Evolutionary conservation across 805 yeast genomes (phyloP).

Genomic region (Ascoidea tarda): DNA sequence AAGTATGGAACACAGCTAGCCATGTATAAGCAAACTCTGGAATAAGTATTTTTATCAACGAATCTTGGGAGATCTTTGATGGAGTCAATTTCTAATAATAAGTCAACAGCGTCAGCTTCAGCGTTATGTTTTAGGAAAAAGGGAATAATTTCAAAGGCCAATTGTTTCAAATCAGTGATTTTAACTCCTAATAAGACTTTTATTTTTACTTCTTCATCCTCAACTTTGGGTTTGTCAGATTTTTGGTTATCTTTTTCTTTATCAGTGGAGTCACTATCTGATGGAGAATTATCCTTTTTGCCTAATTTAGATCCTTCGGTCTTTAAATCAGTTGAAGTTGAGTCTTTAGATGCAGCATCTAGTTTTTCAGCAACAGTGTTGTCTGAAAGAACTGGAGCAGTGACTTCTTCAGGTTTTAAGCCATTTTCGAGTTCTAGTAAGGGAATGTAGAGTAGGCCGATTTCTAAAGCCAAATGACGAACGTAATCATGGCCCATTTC

Average conservation of each 20-base stretch:
- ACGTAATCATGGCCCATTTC: slow-evolving; percentile 98
- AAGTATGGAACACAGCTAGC: slow-evolving; percentile 92
- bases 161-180: slow-evolving; percentile 31
- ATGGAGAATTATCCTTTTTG: no score
- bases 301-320: not conserved
- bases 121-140: slow-evolving; percentile 89
- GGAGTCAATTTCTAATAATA: slow-evolving; percentile 77
- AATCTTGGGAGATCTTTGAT: slow-evolving; percentile 71
- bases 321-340: slow-evolving; percentile 6
- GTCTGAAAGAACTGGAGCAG: not conserved
- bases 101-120: slow-evolving; percentile 96
- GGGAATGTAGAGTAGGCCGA: slow-evolving; percentile 74
- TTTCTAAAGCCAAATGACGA: slow-evolving; percentile 89
- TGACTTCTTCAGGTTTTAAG: slow-evolving; percentile 4
- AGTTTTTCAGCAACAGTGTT: slow-evolving; percentile 8
- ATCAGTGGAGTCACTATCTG: slow-evolving; percentile 8
- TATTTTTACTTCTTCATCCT: slow-evolving; percentile 2
- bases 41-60: slow-evolving; percentile 73
- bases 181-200: not conserved
- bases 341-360: not conserved
- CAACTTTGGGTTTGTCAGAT: slow-evolving; percentile 10
- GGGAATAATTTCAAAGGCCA: slow-evolving; percentile 72
- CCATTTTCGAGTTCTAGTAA: slow-evolving; percentile 24
- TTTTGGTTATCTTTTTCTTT: not conserved
- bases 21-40: slow-evolving; percentile 87